A percentile compares a stretch with the other conserved stretches of the same genome.
phyloP scores from a whole-genome alignment of 1,284 basidiomycete species.

The Neolentinus lepideus region DNA sequence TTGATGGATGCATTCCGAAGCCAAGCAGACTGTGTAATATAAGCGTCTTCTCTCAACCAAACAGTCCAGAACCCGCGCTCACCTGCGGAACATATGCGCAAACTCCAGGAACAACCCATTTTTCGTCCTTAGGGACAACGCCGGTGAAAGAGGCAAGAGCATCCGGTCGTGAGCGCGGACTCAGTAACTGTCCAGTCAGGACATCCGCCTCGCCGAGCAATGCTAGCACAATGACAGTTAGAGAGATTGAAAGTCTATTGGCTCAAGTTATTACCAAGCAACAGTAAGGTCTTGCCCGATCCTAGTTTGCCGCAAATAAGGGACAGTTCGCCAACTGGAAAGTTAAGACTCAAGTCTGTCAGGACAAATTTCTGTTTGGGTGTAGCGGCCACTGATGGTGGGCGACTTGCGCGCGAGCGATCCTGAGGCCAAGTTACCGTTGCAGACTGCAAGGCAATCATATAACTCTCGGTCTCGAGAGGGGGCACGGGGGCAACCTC shows the following conservation, averaged over 20 bases:
- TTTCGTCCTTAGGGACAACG: slow-evolving; percentile 34
- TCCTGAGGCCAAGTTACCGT: slow-evolving; percentile 89
- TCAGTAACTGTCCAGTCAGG: slow-evolving; percentile 70
- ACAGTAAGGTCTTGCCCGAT: slow-evolving; percentile 77
- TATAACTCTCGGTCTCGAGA: slow-evolving; percentile 45
- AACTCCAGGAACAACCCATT: slow-evolving; percentile 74
- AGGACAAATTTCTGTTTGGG: slow-evolving; percentile 77
- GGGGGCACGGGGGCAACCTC: slow-evolving; percentile 63
- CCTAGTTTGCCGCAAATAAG: slow-evolving; percentile 81
- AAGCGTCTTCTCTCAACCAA: slow-evolving; percentile 1
- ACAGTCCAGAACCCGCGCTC: neutral
- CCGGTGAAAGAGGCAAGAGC: slow-evolving; percentile 54
- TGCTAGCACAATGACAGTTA: slow-evolving; percentile 26
- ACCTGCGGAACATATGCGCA: slow-evolving; percentile 86
- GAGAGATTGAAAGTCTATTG: neutral
- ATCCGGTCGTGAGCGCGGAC: slow-evolving; percentile 81
- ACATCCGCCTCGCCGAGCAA: slow-evolving; percentile 90
- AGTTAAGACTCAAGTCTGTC: slow-evolving; percentile 72
- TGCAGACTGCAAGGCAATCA: slow-evolving; percentile 73
- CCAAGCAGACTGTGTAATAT: slow-evolving; percentile 54
- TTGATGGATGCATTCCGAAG: slow-evolving; percentile 90
- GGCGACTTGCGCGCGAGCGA: slow-evolving; percentile 38
- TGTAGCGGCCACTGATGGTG: slow-evolving; percentile 59
- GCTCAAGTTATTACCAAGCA: slow-evolving; percentile 42
- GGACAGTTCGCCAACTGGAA: slow-evolving; percentile 73